phyloP scores from a whole-genome alignment of 345 rosid genomes.

The Lenwebbia sp. region DNA sequence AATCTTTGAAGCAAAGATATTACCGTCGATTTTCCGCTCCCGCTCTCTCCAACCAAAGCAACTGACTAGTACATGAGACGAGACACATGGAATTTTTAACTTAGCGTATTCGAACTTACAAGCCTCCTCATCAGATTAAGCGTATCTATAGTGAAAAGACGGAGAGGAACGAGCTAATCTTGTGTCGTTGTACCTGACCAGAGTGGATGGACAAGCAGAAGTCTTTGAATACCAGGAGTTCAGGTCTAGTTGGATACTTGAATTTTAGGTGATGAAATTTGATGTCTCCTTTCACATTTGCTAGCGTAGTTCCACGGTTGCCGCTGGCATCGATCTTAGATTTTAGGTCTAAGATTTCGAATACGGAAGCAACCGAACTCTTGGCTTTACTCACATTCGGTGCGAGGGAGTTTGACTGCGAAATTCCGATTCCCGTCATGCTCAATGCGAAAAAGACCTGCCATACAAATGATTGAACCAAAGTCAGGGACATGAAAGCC shows the following conservation, averaged over 20 bases:
- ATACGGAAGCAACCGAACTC: slow-evolving; percentile 21
- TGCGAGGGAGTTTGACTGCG: slow-evolving; percentile 18
- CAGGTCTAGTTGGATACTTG: slow-evolving; percentile 26
- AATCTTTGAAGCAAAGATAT: slow-evolving; percentile 26
- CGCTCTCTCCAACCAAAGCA: slow-evolving; percentile 39
- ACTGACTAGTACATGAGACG: slow-evolving; percentile 7
- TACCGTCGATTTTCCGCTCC: slow-evolving; percentile 27
- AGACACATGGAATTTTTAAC: background rate
- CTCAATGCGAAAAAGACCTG: slow-evolving; percentile 28
- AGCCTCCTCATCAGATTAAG: background rate
- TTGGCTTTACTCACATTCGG: slow-evolving; percentile 15
- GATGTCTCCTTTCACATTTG: slow-evolving; percentile 15
- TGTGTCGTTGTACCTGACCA: slow-evolving; percentile 18
- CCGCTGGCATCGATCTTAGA: slow-evolving; percentile 18
- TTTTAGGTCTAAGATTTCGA: slow-evolving; percentile 11
- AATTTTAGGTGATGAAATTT: slow-evolving; percentile 17
- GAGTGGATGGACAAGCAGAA: slow-evolving; percentile 17
- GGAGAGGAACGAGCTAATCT: background rate
- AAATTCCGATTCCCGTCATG: slow-evolving; percentile 18
- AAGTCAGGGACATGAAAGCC: background rate
- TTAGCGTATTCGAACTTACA: background rate
- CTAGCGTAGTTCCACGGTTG: slow-evolving; percentile 5
- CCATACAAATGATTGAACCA: background rate
- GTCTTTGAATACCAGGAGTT: slow-evolving; percentile 15
- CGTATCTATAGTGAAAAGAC: background rate